Percentiles rank a stretch among this genome's conserved stretches.
Evolutionary conservation across 371 early-diverging fungal species (phyloP).

Genomic region (Mucor racemosus): DNA sequence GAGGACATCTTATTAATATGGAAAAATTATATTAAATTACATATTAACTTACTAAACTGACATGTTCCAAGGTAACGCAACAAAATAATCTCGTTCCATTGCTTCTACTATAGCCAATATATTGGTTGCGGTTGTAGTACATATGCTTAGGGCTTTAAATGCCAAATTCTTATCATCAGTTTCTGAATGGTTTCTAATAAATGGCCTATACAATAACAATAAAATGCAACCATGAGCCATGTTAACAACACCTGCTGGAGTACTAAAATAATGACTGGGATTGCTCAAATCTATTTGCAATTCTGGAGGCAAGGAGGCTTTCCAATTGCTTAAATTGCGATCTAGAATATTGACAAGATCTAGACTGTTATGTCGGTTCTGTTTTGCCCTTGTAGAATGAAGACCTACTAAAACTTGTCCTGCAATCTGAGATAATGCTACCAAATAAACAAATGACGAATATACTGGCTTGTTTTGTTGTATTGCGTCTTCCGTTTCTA

Average conservation of each 20-base stretch:
- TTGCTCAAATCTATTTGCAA: constrained; percentile 11
- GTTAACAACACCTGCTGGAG: constrained; percentile 14
- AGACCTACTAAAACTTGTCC: constrained; percentile 38
- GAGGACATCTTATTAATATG: background rate
- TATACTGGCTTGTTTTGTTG: constrained; percentile 28
- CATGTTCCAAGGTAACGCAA: constrained; percentile 42
- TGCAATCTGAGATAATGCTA: constrained; percentile 34
- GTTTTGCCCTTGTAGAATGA: constrained; percentile 35
- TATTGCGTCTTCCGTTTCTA: constrained; percentile 30
- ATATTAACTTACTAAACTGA: constrained; percentile 38
- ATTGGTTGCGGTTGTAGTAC: constrained; percentile 38
- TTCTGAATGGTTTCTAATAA: constrained; percentile 15
- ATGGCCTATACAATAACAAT: constrained; percentile 25
- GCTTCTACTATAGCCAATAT: constrained; percentile 27
- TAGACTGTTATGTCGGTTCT: constrained; percentile 19
- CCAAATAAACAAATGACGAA: constrained; percentile 28
- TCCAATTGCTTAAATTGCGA: constrained; percentile 36
- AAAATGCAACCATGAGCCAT: constrained; percentile 17
- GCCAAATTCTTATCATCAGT: constrained; percentile 21
- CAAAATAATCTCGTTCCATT: constrained; percentile 16
- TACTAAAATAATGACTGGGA: background rate
- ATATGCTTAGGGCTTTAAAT: constrained; percentile 36
- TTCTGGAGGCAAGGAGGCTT: constrained; percentile 28
- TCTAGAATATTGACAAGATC: constrained; percentile 35
- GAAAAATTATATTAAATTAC: background rate